Percentiles rank a stretch among this genome's conserved stretches.
These are phyloP conservation scores for Leccinum olivaceopallidum DNA, from an alignment of 768 basidiomycete genomes.

Conservation along the genomic window DNA sequence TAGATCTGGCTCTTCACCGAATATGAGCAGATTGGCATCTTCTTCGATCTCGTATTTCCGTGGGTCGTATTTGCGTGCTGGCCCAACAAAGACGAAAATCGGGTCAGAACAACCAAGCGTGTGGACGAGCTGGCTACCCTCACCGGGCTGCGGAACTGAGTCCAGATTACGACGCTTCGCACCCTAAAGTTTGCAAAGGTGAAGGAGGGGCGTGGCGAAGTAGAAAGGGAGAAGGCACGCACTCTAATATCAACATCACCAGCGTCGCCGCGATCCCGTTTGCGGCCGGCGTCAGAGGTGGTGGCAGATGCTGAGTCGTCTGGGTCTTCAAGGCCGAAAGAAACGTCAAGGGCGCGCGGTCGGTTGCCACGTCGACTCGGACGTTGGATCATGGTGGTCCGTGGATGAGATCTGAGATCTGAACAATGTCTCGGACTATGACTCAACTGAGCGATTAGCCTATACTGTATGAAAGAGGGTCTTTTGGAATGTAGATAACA, in stretches of 20 bases:
- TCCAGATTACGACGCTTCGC: slow-evolving; percentile 33
- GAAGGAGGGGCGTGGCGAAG: neutral
- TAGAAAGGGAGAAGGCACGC: neutral
- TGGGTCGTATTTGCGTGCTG: slow-evolving; percentile 43
- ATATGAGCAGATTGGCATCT: slow-evolving; percentile 34
- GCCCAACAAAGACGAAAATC: neutral
- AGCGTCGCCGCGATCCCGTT: slow-evolving; percentile 23
- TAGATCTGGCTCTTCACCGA: slow-evolving; percentile 44
- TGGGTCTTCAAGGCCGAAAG: slow-evolving; percentile 45
- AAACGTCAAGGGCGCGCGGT: slow-evolving; percentile 55
- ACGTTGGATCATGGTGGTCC: neutral
- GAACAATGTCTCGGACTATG: neutral
- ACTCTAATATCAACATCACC: slow-evolving; percentile 19
- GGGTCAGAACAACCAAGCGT: neutral
- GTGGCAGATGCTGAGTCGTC: slow-evolving; percentile 21
- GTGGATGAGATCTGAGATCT: neutral
- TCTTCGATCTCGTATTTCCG: slow-evolving; percentile 38
- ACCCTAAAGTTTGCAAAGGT: slow-evolving; percentile 11
- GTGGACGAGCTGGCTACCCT: neutral
- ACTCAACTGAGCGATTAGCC: neutral
- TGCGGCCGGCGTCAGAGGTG: slow-evolving; percentile 30
- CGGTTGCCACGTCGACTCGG: slow-evolving; percentile 35
- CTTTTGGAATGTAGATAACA: neutral
- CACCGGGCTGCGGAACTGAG: slow-evolving; percentile 16
- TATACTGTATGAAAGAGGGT: neutral